These are phyloP conservation scores for Erodium maritimum DNA, from an alignment of 345 rosid species.

Conservation along the genomic window DNA sequence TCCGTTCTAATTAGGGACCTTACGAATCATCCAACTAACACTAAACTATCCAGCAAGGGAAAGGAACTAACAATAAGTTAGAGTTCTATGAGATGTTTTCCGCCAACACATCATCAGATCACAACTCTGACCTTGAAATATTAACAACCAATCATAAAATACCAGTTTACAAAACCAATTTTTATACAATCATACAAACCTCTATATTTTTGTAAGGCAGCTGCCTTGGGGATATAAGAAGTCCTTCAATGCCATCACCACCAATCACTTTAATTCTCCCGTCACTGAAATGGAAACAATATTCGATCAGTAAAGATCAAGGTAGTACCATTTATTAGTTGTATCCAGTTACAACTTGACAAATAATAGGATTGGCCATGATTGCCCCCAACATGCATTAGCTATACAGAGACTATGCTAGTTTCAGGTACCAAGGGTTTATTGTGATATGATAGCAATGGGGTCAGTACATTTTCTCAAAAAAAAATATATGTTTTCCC, in stretches of 20 bases:
- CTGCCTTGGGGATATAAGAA: constrained; percentile 40
- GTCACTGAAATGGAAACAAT: constrained; percentile 38
- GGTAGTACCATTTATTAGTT: no score
- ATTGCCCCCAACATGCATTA: no score
- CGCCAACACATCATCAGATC: not conserved
- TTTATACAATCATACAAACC: constrained; percentile 17
- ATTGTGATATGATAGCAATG: no score
- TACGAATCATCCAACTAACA: no score
- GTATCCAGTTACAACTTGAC: not conserved
- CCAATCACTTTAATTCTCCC: constrained; percentile 60
- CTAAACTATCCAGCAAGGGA: no score
- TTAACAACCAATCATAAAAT: not conserved
- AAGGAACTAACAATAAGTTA: not conserved
- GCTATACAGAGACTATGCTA: no score
- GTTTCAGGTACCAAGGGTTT: no score
- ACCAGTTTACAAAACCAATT: not conserved
- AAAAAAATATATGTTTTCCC: no score
- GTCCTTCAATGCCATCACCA: constrained; percentile 56
- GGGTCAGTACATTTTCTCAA: no score
- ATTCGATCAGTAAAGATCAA: no score
- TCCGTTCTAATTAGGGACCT: no score
- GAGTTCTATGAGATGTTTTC: not conserved
- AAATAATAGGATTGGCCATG: not conserved
- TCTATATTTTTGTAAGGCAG: constrained; percentile 43
- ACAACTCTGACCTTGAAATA: not conserved